Evolutionary conservation across 2,329 filamentous ascomycete genomes (phyloP), one percentile per base, ranked within the genome.

Genomic region (Talaromyces sp.): DNA sequence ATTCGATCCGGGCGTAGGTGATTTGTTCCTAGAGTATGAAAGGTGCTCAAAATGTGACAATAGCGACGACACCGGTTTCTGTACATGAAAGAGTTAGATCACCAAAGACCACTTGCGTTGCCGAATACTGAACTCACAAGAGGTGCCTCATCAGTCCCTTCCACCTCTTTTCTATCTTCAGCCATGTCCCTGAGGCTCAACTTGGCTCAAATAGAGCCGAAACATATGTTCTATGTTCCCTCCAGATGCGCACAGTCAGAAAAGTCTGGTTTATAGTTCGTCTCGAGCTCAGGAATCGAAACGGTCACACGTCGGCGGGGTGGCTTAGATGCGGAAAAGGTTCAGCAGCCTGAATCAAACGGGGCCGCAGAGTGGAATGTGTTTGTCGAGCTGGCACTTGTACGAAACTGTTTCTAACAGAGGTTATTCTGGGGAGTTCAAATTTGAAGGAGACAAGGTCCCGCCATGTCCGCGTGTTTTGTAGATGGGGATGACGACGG

Each of bases 31-130:
- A 65, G 72, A 70, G 66, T 77, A 74, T 45, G 80, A 75, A n/a
- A 83, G 76, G 31, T 78, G 78, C 67, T 83, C 81, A 63, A 83
- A 83, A 68, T 82, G 80, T 34, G 81, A 82, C 54, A 80, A 74
- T 22, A 83, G 73, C 34, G 81, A 82, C 22, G 81, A 83, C 5
- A 83, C 81, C 3, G 81, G 80, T 73, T 76, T 79, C 78, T 81
- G 69, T 59, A 68, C 59, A 64, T 31, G 25, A 58, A 62, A 62
- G 68, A 58, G 72, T 68, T 49, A 67, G 68, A 40, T 38, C 7
- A 51, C 15, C 27, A n/a, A 49, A 61, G 29, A 29, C 31, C 19
- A 19, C 10, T 51, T 47, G 10, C 22, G n/a, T 31, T 47, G 51
- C 45, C 5, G 49, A 31, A 61, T 53, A 51, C 40, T 58, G 22